Base-by-base conservation (phyloP, 1,284 basidiomycete species). In the Boletus mariae region DNA sequence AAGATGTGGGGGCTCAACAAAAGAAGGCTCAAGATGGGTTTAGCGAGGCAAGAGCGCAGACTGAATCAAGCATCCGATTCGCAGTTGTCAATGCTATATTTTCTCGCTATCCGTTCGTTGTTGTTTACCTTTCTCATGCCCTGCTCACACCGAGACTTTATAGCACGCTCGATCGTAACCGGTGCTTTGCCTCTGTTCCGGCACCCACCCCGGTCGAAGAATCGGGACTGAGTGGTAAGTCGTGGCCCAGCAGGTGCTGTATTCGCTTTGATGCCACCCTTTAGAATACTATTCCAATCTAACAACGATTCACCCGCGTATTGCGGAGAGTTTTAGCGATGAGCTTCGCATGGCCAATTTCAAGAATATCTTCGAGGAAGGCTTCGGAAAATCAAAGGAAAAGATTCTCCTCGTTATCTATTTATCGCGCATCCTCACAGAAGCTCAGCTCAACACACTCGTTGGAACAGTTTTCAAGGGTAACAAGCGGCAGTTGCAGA, bases 41-140 rank as follows among this genome's bases (percentile, higher is more conserved):
- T 17, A 49, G n/a, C 1, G 43, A n/a, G 15, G 6, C 48, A 7
- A 54, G 25, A 31, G 48, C 47, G 9, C 57, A 53, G 12, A 56
- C 52, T 2, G 65, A 65, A 45, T 59, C 56, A 11, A 55, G 49
- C n/a, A 57, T 68, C 23, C 67, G 62, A 20, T 62, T 61, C 3
- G 62, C 61, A 10, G 50, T 73, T 7, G 52, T 64, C 44, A 61
- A 68, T 37, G 58, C 54, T 13, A 51, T 71, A 7, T 57, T 66
- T 38, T 49, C 52, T 26, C n/a, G 49, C 20, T 73, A 62, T 52
- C 61, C 64, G 71, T 72, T 41, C 13, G 69, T 65, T 32, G n/a
- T 34, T 11, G 17, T 38, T 37, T 34, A 23, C 23, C 10, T 38
- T n/a, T 35, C 25, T 40, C 2, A 1, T 23, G 1, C 9, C 3